Evolutionary conservation across 805 yeast genomes (phyloP).

Genomic region (Candida coleopterorum): DNA sequence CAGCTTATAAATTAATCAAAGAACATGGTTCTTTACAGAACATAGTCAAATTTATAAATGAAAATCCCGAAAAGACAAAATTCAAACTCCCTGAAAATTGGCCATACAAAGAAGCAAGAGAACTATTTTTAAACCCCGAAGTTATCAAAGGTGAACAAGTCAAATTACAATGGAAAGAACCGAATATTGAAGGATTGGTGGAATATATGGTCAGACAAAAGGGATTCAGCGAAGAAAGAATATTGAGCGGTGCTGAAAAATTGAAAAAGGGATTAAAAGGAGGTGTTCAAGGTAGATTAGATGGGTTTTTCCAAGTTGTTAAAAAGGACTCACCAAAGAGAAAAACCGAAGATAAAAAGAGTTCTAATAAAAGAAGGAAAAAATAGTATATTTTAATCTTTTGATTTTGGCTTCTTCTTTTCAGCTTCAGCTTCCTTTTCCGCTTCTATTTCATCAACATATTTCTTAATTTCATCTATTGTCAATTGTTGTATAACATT

Average conservation of each 20-base stretch:
- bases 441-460: conserved; percentile 78
- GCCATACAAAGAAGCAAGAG: conserved; percentile 88
- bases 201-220: conserved; percentile 81
- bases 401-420: conserved; percentile 56
- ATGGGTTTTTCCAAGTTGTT: conserved; percentile 79
- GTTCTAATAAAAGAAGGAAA: conserved; percentile 21
- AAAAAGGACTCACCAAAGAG: conserved; percentile 43
- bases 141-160: conserved; percentile 58
- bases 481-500: conserved; percentile 53
- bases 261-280: conserved; percentile 77
- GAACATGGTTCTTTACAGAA: conserved; percentile 82
- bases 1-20: conserved; percentile 82
- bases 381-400: conserved; percentile 14
- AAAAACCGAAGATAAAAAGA: conserved; percentile 26
- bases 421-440: conserved; percentile 84
- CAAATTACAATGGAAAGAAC: conserved; percentile 80
- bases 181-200: conserved; percentile 78
- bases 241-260: conserved; percentile 80
- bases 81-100: conserved; percentile 89
- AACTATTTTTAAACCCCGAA: conserved; percentile 79
- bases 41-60: conserved; percentile 60
- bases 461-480: conserved; percentile 65
- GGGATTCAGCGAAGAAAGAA: conserved; percentile 91
- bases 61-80: conserved; percentile 55
- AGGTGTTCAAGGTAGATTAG: conserved; percentile 87